Percentiles rank a stretch among this genome's conserved stretches.
phyloP scores from a whole-genome alignment of 2,329 filamentous ascomycete genomes.

The Colletotrichum abscissum region DNA sequence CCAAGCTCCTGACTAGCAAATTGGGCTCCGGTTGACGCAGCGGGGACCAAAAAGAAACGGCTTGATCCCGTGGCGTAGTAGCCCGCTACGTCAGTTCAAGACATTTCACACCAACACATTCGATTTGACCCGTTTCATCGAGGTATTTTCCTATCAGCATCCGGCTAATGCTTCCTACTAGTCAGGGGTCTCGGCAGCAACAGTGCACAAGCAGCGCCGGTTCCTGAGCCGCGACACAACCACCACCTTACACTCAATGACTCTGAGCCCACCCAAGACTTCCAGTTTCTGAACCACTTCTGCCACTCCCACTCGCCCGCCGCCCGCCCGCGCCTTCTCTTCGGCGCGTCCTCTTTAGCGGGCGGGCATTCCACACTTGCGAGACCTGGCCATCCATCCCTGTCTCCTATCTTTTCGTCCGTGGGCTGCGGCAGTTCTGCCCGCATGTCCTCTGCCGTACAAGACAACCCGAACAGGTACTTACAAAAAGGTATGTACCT shows the following conservation, averaged over 20 bases:
- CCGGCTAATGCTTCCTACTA: conserved; percentile 13
- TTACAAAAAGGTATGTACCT: not conserved
- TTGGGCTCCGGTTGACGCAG: not conserved
- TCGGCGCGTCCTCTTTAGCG: conserved; percentile 24
- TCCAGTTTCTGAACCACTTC: not conserved
- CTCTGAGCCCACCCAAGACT: not conserved
- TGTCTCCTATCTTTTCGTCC: conserved; percentile 1
- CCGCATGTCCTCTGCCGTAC: not conserved
- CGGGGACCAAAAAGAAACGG: conserved; percentile 20
- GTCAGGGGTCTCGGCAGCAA: conserved; percentile 27
- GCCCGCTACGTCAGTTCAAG: not conserved
- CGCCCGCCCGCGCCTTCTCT: not conserved
- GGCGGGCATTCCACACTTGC: conserved; percentile 6
- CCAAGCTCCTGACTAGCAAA: conserved; percentile 8
- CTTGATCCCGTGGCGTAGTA: conserved; percentile 19
- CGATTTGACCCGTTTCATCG: not conserved
- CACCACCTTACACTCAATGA: not conserved
- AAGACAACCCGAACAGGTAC: not conserved
- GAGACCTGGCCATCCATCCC: not conserved
- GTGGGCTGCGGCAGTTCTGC: conserved; percentile 9
- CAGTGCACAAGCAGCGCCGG: conserved; percentile 20
- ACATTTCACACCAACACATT: not conserved
- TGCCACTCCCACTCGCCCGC: not conserved
- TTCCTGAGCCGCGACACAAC: conserved; percentile 30
- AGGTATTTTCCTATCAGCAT: conserved; percentile 14